phyloP scores from a whole-genome alignment of 2,329 filamentous ascomycete species.

The Domatiomyces globalis region DNA sequence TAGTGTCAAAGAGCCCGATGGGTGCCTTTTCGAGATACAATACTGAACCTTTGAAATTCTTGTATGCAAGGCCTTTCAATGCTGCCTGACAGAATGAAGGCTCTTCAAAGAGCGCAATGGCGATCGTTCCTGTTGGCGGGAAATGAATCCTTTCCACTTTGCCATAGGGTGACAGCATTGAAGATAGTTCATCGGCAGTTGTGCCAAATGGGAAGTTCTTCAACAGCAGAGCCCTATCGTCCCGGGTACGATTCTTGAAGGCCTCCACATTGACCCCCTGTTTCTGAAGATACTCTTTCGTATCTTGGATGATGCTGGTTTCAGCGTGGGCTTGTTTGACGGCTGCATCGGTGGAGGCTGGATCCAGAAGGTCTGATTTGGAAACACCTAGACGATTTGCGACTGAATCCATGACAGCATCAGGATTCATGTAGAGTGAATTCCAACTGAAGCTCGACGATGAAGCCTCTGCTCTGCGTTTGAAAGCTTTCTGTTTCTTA shows the following conservation, averaged over 20 bases:
- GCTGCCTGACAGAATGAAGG: constrained; percentile 67
- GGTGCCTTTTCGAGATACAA: constrained; percentile 91
- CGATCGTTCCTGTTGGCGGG: constrained; percentile 84
- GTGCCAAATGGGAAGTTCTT: constrained; percentile 91
- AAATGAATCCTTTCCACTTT: constrained; percentile 70
- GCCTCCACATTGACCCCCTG: constrained; percentile 86
- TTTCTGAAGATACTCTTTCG: constrained; percentile 74
- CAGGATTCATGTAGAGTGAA: constrained; percentile 90
- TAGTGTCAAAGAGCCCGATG: constrained; percentile 54
- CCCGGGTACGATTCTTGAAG: constrained; percentile 72
- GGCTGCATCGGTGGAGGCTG: constrained; percentile 85
- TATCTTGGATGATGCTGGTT: constrained; percentile 91
- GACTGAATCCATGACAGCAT: constrained; percentile 83
- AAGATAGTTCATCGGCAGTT: constrained; percentile 60
- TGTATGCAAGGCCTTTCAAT: constrained; percentile 73
- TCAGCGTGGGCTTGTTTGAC: constrained; percentile 96
- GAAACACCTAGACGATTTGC: constrained; percentile 74
- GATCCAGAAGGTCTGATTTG: constrained; percentile 84
- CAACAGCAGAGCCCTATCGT: constrained; percentile 74
- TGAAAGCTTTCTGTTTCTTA: constrained; percentile 86
- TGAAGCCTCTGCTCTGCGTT: constrained; percentile 66
- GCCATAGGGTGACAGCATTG: constrained; percentile 74
- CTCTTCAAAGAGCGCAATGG: constrained; percentile 77
- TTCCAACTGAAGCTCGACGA: constrained; percentile 89
- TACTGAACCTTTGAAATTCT: constrained; percentile 78